Conservation (phyloP, 192 early-diverging fungal species). For the Podila minutissima region DNA sequence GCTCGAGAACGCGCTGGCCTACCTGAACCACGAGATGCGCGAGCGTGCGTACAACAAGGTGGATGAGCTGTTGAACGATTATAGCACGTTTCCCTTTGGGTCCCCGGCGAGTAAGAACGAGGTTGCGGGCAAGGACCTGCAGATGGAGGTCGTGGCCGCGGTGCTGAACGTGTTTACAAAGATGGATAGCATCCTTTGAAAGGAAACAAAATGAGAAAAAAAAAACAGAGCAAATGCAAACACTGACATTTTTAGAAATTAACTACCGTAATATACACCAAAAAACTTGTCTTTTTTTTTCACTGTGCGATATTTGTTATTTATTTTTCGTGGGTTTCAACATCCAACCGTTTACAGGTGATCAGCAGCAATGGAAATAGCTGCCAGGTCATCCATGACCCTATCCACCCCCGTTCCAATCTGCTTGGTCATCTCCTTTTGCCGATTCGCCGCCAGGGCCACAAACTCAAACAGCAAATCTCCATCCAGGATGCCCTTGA, state of each 20-base stretch:
- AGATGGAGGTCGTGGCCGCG: slow-evolving; percentile 75
- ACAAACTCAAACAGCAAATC: slow-evolving; percentile 82
- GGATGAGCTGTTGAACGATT: slow-evolving; percentile 91
- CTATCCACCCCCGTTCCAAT: slow-evolving; percentile 87
- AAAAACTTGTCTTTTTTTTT: neutral
- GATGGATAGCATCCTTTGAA: slow-evolving; percentile 85
- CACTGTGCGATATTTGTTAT: neutral
- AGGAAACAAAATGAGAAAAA: neutral
- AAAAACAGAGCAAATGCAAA: neutral
- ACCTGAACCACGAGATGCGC: slow-evolving; percentile 84
- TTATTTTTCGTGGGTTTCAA: neutral
- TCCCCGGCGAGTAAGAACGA: slow-evolving; percentile 65
- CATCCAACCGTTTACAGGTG: slow-evolving; percentile 66
- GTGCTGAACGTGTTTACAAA: slow-evolving; percentile 90
- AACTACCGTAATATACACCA: neutral
- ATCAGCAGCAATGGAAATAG: slow-evolving; percentile 68
- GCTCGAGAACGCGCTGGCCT: slow-evolving; percentile 92
- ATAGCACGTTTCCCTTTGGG: slow-evolving; percentile 78
- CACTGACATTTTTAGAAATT: neutral
- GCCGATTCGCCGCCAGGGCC: slow-evolving; percentile 70
- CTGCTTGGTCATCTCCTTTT: slow-evolving; percentile 88
- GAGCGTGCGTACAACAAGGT: slow-evolving; percentile 90
- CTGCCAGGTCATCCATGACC: slow-evolving; percentile 85
- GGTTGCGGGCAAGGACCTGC: slow-evolving; percentile 65
- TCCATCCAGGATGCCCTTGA: slow-evolving; percentile 85